Conservation (phyloP, 2,329 filamentous ascomycete genomes). For the Neonectria ditissima region DNA sequence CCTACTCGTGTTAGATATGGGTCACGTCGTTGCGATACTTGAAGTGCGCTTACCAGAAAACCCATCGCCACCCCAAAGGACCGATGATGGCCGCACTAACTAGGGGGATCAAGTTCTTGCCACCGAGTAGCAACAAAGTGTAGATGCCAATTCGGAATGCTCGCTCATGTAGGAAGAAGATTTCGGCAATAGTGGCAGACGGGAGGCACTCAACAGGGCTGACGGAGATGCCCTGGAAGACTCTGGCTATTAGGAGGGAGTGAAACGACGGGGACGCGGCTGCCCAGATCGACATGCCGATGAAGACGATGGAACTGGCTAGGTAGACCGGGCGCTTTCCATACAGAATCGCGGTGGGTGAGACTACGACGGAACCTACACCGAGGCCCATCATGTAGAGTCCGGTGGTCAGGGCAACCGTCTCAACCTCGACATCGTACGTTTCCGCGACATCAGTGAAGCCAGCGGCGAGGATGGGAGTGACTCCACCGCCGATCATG, state of each 20-base stretch:
- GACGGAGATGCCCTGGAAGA: slow-evolving; percentile 89
- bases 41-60: slow-evolving; percentile 76
- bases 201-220: slow-evolving; percentile 93
- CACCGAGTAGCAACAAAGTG: slow-evolving; percentile 86
- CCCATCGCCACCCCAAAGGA: slow-evolving; percentile 85
- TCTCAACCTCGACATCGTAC: slow-evolving; percentile 73
- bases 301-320: slow-evolving; percentile 79
- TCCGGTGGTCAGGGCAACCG: slow-evolving; percentile 88
- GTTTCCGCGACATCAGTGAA: slow-evolving; percentile 82
- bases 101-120: slow-evolving; percentile 90
- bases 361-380: slow-evolving; percentile 84
- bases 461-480: slow-evolving; percentile 87
- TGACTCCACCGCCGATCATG: slow-evolving; percentile 93
- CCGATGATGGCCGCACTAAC: slow-evolving; percentile 89
- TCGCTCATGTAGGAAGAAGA: slow-evolving; percentile 94
- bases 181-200: slow-evolving; percentile 93
- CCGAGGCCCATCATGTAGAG: slow-evolving; percentile 95
- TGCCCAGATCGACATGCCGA: slow-evolving; percentile 84
- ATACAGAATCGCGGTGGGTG: slow-evolving; percentile 89
- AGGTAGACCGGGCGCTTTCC: slow-evolving; percentile 95
- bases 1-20: slow-evolving; percentile 57
- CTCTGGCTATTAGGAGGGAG: slow-evolving; percentile 82
- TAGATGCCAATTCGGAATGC: slow-evolving; percentile 95
- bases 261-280: slow-evolving; percentile 83
- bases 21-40: too few species aligned